Evolutionary conservation across 2,329 filamentous ascomycete genomes (phyloP), one percentile per base, ranked within the genome.

Genomic region (Penicillium aurantiogriseum): DNA sequence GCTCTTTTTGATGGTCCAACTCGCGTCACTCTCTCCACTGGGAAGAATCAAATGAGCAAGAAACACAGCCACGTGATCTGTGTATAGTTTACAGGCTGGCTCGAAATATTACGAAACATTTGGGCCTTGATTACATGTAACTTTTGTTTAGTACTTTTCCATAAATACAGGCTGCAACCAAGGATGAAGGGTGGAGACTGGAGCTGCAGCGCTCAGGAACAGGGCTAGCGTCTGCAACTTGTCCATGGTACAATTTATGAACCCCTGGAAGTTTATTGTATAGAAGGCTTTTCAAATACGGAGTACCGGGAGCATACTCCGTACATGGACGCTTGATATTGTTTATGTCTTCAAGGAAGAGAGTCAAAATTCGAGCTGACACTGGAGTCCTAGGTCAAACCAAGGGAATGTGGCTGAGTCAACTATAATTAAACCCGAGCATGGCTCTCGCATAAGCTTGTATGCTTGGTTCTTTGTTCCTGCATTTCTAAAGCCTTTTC

Each of bases 181-280:
- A 54, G 62, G 59, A 52, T 47, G 42, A 47, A 4, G 9, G 11
- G 58, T 65, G 65, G 63, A 49, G 54, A 56, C 43, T 50, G 31
- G 31, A 59, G 51, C 54, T 46, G 19, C 25, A 46, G 25, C 17
- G 40, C 43, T 62, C 68, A 71, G 69, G 69, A 71, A 71, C 69
- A 70, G 69, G 68, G 36, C 52, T 70, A 70, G 68, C 60, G 67
- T 52, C 45, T 35, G 23, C 21, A 21, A 21, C 27, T 44, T 11
- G n/a, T 31, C 61, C 54, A 54, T 66, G 63, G 63, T 66, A 61
- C 61, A 21, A 46, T 25, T 56, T 57, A 67, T 63, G 60, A 64
- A 52, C 49, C 55, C 53, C 53, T 55, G 51, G 29, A 48, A 48
- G 27, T 49, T 31, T 31, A 21, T 35, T 47, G 21, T 36, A 47